phyloP scores from a whole-genome alignment of 345 rosid species.

The Moricandia moricandioides region DNA sequence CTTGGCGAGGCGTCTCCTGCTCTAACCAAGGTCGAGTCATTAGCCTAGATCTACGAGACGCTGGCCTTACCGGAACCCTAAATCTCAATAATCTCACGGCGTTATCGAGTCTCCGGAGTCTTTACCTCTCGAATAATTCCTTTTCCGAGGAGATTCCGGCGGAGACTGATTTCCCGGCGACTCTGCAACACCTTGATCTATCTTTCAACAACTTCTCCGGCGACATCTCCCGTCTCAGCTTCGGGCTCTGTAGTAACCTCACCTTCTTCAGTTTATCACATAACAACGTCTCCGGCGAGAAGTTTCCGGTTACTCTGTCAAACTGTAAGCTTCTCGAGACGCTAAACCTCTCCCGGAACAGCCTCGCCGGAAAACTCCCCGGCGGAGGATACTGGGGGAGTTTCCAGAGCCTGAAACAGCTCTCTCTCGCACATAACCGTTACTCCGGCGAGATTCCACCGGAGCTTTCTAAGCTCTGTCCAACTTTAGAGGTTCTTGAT shows the following conservation, averaged over 20 bases:
- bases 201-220: conserved; percentile 74
- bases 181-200: conserved; percentile 65
- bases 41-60: conserved; percentile 55
- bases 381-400: conserved; percentile 46
- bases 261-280: conserved; percentile 52
- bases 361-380: conserved; percentile 51
- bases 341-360: conserved; percentile 64
- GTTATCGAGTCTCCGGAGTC: conserved; percentile 49
- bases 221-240: conserved; percentile 50
- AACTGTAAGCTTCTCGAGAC: conserved; percentile 60
- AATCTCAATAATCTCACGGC: conserved; percentile 54
- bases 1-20: conserved; percentile 75
- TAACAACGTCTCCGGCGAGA: conserved; percentile 55
- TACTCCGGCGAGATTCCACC: conserved; percentile 60
- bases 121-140: conserved; percentile 67
- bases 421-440: conserved; percentile 58
- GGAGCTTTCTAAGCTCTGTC: conserved; percentile 58
- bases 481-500: conserved; percentile 59
- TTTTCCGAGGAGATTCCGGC: conserved; percentile 66
- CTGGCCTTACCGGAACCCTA: conserved; percentile 53
- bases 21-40: conserved; percentile 48
- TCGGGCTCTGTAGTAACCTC: conserved; percentile 65
- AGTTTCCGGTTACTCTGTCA: conserved; percentile 46
- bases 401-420: conserved; percentile 50
- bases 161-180: conserved; percentile 33